These are phyloP conservation scores for Bothriochloa decipiens DNA, from an alignment of 176 grass and related monocot species.

Conservation along the genomic window DNA sequence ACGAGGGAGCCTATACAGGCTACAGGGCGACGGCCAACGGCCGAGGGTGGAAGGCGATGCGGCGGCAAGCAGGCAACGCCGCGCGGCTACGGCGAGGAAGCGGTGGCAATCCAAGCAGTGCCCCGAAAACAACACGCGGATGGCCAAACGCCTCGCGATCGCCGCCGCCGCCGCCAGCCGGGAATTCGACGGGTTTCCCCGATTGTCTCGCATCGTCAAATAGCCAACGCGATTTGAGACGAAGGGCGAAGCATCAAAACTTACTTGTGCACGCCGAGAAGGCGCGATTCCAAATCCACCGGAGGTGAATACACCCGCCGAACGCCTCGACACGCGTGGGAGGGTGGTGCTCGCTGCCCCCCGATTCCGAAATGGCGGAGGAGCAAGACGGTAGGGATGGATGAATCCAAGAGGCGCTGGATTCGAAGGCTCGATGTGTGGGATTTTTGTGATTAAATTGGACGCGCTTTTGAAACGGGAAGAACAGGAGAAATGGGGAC, in stretches of 20 bases:
- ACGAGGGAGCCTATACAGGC: not conserved
- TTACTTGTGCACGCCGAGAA: conserved; percentile 49
- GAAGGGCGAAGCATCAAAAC: conserved; percentile 43
- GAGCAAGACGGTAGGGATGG: not conserved
- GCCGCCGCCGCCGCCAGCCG: conserved; percentile 29
- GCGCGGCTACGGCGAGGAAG: conserved; percentile 2
- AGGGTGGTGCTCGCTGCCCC: not conserved
- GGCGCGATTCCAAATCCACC: conserved; percentile 48
- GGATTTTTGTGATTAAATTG: conserved; percentile 1
- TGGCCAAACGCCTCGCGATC: conserved; percentile 39
- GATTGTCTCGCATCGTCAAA: conserved; percentile 10
- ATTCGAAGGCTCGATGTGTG: conserved; percentile 22
- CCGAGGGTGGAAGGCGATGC: not conserved
- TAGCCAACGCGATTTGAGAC: not conserved
- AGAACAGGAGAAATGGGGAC: not conserved
- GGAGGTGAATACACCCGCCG: conserved; percentile 4
- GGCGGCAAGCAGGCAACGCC: not conserved
- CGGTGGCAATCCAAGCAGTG: not conserved
- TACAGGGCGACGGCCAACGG: not conserved
- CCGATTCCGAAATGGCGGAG: not conserved
- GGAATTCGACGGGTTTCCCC: not conserved
- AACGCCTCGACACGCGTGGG: not conserved
- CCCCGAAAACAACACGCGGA: not conserved
- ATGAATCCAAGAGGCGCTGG: not conserved
- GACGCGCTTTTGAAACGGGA: conserved; percentile 24